Conservation (phyloP, 1,284 basidiomycete species). For the Ganoderma boninense region DNA sequence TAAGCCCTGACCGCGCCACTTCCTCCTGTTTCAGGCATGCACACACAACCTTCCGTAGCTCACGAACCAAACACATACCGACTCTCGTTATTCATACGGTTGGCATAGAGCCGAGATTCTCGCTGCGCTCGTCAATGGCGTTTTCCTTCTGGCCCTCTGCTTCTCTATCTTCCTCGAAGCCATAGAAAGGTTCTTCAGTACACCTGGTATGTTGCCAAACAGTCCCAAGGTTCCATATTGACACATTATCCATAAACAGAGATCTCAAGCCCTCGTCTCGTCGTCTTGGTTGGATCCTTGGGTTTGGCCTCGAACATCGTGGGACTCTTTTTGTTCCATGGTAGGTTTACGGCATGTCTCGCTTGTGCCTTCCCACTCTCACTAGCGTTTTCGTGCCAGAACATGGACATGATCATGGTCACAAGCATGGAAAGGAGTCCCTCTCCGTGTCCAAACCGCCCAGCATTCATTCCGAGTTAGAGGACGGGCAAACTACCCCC, state of each 20-base stretch:
- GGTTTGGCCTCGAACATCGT: slow-evolving; percentile 94
- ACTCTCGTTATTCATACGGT: slow-evolving; percentile 86
- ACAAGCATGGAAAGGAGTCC: slow-evolving; percentile 45
- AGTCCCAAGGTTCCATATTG: slow-evolving; percentile 4
- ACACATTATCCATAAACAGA: slow-evolving; percentile 55
- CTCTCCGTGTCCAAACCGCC: slow-evolving; percentile 37
- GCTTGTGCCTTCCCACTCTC: background rate
- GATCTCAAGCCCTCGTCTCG: slow-evolving; percentile 86
- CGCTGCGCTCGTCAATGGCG: slow-evolving; percentile 94
- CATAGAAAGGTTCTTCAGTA: slow-evolving; percentile 87
- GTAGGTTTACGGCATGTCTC: slow-evolving; percentile 51
- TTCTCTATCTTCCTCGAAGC: slow-evolving; percentile 97
- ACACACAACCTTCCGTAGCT: slow-evolving; percentile 51
- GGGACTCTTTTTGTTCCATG: slow-evolving; percentile 96
- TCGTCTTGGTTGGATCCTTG: slow-evolving; percentile 91
- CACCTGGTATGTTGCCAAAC: slow-evolving; percentile 65
- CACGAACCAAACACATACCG: slow-evolving; percentile 60
- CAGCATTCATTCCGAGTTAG: slow-evolving; percentile 36
- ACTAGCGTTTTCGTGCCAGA: slow-evolving; percentile 51
- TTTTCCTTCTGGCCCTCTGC: slow-evolving; percentile 95
- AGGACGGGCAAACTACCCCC: slow-evolving; percentile 34
- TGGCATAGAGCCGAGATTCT: slow-evolving; percentile 99
- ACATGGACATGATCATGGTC: slow-evolving; percentile 69
- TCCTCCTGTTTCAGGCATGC: slow-evolving; percentile 11
- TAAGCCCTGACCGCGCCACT: slow-evolving; percentile 41